A percentile compares a stretch with the other conserved stretches of the same genome.
Conservation (phyloP, 306 rosid genomes). For the Gastrolobium bilobum region DNA sequence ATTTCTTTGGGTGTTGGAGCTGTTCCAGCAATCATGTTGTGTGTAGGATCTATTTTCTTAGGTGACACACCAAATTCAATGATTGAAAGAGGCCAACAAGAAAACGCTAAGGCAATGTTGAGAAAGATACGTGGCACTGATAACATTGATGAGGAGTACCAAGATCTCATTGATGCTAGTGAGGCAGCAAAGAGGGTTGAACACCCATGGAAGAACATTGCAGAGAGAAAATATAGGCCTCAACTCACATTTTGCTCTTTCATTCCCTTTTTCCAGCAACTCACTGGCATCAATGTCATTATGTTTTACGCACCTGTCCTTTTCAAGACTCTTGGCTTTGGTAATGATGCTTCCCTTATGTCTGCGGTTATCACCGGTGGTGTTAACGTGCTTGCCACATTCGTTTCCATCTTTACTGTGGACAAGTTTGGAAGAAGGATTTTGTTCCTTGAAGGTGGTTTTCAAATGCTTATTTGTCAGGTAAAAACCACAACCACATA, state of each 20-base stretch:
- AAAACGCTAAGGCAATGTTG: background rate
- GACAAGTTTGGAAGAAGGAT: slow-evolving; percentile 13
- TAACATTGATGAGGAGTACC: background rate
- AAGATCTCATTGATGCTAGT: background rate
- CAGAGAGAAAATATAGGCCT: background rate
- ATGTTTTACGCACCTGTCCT: background rate
- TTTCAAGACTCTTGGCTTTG: background rate
- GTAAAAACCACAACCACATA: background rate
- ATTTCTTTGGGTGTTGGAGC: background rate
- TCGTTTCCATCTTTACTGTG: background rate
- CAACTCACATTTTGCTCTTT: background rate
- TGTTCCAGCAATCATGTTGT: background rate
- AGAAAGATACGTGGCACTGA: background rate
- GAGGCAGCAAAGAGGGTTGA: background rate
- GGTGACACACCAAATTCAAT: background rate
- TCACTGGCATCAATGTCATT: background rate
- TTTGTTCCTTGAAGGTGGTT: slow-evolving; percentile 3
- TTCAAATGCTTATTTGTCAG: background rate
- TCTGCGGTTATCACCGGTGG: background rate
- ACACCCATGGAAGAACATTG: slow-evolving; percentile 8
- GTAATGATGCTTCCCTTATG: background rate
- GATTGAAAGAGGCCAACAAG: slow-evolving; percentile 3
- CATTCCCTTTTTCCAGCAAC: slow-evolving; percentile 2
- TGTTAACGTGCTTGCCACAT: background rate
- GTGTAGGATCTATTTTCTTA: background rate